phyloP scores from a whole-genome alignment of 768 basidiomycete genomes.

The Rhizopogon sp. region DNA sequence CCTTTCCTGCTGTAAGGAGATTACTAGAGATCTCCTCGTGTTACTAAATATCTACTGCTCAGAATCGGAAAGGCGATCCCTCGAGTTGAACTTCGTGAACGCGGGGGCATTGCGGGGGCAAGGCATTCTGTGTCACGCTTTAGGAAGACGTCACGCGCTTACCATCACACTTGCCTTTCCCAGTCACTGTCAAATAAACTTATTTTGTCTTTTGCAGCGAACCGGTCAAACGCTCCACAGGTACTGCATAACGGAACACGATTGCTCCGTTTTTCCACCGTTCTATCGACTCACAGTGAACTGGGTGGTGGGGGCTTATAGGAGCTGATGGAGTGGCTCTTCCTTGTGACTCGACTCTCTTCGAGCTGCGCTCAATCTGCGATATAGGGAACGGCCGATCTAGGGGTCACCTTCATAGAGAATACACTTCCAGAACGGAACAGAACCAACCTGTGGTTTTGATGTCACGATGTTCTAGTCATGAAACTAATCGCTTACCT shows the following conservation, averaged over 20 bases:
- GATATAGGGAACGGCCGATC: constrained; percentile 22
- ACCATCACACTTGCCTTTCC: constrained; percentile 10
- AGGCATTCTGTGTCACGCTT: constrained; percentile 1
- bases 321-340: constrained; percentile 3
- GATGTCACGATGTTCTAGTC: constrained; percentile 9
- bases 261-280: background rate
- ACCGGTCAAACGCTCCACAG: background rate
- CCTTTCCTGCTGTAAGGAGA: constrained; percentile 6
- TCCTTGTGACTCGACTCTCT: constrained; percentile 3
- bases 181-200: background rate
- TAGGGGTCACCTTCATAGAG: constrained; percentile 27
- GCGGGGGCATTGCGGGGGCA: constrained; percentile 8
- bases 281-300: background rate
- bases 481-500: background rate
- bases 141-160: constrained; percentile 3
- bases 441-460: constrained; percentile 11
- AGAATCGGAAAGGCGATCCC: constrained; percentile 9
- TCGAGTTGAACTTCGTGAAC: constrained; percentile 1
- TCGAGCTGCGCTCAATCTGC: constrained; percentile 22
- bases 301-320: background rate
- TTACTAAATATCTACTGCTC: constrained; percentile 1
- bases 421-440: constrained; percentile 27
- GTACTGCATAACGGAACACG: constrained; percentile 1
- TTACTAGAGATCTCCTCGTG: constrained; percentile 8
- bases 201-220: background rate